A percentile compares a stretch with the other conserved stretches of the same genome.
These are phyloP conservation scores for Fusarium miscanthi DNA, from an alignment of 2,329 filamentous ascomycete species.

Conservation along the genomic window DNA sequence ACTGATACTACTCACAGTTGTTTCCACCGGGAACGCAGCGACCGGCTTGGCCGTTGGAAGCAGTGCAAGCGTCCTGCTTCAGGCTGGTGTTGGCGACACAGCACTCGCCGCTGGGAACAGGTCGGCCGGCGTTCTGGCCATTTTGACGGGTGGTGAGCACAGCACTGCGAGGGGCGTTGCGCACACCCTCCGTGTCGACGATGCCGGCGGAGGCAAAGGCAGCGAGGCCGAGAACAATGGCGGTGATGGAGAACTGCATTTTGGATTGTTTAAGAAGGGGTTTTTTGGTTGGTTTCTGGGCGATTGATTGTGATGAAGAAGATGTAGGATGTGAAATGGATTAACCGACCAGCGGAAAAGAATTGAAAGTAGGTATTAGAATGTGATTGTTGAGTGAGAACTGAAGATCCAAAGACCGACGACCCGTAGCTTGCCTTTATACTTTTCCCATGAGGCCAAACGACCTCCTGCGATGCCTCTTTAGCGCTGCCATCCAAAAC, in stretches of 20 bases:
- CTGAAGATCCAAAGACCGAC: slow-evolving; percentile 5
- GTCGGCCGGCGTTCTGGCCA: slow-evolving; percentile 4
- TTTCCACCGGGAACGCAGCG: slow-evolving; percentile 16
- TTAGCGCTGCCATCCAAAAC: not conserved
- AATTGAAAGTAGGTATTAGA: slow-evolving; percentile 7
- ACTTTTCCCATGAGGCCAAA: not conserved
- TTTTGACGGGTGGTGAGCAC: not conserved
- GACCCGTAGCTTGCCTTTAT: not conserved
- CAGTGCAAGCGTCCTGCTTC: slow-evolving; percentile 19
- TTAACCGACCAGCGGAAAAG: slow-evolving; percentile 23
- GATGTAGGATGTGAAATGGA: slow-evolving; percentile 3
- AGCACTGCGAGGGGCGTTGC: slow-evolving; percentile 13
- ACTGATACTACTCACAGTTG: not conserved
- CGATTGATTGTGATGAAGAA: slow-evolving; percentile 3
- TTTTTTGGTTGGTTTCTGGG: not conserved
- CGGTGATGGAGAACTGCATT: slow-evolving; percentile 18
- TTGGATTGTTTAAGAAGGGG: not conserved
- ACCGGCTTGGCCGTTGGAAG: not conserved
- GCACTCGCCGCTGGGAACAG: slow-evolving; percentile 9
- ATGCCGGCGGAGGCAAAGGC: slow-evolving; percentile 13
- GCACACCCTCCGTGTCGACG: slow-evolving; percentile 6
- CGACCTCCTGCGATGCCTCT: not conserved
- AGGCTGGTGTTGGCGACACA: slow-evolving; percentile 21
- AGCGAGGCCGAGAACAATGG: slow-evolving; percentile 15
- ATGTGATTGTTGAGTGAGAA: slow-evolving; percentile 11